These are phyloP conservation scores for Myrmaecium sp. DNA, from an alignment of 2,329 filamentous ascomycete genomes.

Conservation along the genomic window DNA sequence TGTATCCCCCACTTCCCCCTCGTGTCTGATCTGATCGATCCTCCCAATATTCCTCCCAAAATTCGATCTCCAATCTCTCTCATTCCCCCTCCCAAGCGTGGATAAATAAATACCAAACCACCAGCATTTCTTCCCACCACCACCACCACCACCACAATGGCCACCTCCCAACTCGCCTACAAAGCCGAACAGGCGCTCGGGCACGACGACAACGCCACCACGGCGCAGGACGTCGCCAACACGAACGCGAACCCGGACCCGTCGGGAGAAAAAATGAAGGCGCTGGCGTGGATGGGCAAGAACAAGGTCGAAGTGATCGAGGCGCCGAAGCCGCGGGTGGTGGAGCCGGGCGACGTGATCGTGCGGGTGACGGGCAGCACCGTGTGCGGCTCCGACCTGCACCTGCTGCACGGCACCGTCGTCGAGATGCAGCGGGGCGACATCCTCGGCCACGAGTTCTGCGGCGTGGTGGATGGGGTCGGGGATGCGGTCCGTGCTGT, in stretches of 20 bases:
- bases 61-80: no score
- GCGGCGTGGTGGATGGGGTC: conserved; percentile 31
- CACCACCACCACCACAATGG: conserved; percentile 25
- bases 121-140: not conserved
- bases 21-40: no score
- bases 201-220: conserved; percentile 47
- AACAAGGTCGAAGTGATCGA: conserved; percentile 57
- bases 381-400: conserved; percentile 44
- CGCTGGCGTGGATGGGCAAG: conserved; percentile 63
- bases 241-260: conserved; percentile 25
- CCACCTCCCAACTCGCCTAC: conserved; percentile 49
- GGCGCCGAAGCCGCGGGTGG: conserved; percentile 50
- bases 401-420: conserved; percentile 34
- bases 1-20: no score
- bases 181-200: conserved; percentile 50
- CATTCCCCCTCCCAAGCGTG: no score
- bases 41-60: no score
- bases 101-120: no score
- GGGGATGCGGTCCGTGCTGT: conserved; percentile 26
- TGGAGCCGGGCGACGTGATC: conserved; percentile 63
- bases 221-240: conserved; percentile 51
- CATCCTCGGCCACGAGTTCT: conserved; percentile 36
- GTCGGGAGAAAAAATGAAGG: conserved; percentile 52
- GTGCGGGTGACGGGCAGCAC: conserved; percentile 56
- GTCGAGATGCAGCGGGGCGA: conserved; percentile 35